These are phyloP conservation scores for Penicillium steckii DNA, from an alignment of 495 filamentous ascomycete genomes.

Conservation along the genomic window DNA sequence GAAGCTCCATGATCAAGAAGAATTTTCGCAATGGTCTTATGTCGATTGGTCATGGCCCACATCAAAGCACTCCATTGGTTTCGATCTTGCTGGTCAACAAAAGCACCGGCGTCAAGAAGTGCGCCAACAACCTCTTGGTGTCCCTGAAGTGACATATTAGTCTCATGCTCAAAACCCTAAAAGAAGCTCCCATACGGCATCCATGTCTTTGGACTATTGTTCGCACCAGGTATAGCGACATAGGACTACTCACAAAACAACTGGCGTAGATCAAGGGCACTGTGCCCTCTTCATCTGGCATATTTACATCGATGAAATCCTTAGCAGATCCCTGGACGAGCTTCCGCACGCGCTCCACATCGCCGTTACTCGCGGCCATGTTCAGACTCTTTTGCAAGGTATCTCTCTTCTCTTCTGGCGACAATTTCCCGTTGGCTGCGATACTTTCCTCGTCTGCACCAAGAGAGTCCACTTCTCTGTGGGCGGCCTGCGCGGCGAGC, in stretches of 20 bases:
- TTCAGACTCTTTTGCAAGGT: constrained; percentile 83
- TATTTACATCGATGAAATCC: constrained; percentile 81
- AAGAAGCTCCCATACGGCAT: no score
- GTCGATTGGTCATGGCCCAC: constrained; percentile 99
- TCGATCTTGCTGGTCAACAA: constrained; percentile 89
- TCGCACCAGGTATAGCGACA: neutral
- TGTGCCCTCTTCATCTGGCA: constrained; percentile 90
- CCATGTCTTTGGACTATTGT: neutral
- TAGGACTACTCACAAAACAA: constrained; percentile 79
- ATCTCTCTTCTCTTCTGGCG: constrained; percentile 73
- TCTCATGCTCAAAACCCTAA: neutral
- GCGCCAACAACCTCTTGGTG: constrained; percentile 87
- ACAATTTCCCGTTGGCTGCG: constrained; percentile 67
- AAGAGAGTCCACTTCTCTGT: constrained; percentile 66
- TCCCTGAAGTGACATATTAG: constrained; percentile 53
- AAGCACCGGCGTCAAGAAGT: constrained; percentile 82
- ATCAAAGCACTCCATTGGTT: constrained; percentile 98
- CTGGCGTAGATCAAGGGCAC: constrained; percentile 96
- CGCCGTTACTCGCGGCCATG: constrained; percentile 97
- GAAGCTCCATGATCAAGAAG: constrained; percentile 92
- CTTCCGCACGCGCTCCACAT: constrained; percentile 74
- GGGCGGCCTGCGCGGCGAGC: constrained; percentile 88
- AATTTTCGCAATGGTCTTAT: constrained; percentile 90
- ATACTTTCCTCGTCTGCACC: constrained; percentile 79
- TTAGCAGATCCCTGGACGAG: constrained; percentile 74